Percentiles rank a stretch among this genome's conserved stretches.
These are phyloP conservation scores for Podospora comata DNA, from an alignment of 495 filamentous ascomycete species.

Conservation along the genomic window DNA sequence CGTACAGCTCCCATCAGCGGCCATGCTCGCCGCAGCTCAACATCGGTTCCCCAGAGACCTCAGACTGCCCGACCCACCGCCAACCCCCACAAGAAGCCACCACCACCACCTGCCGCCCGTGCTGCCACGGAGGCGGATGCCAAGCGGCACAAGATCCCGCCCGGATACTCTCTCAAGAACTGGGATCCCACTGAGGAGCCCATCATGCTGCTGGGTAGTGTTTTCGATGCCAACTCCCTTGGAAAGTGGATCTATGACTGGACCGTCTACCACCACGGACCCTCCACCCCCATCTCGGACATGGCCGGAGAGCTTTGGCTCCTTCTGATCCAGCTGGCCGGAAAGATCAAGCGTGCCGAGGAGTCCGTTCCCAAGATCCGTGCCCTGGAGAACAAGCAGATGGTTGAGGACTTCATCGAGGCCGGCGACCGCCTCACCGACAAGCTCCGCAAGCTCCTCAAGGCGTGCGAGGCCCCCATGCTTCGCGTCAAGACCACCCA, in stretches of 20 bases:
- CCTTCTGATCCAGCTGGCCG: slow-evolving; percentile 89
- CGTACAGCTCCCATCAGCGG: slow-evolving; percentile 27
- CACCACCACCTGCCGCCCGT: slow-evolving; percentile 36
- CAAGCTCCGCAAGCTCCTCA: slow-evolving; percentile 82
- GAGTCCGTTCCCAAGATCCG: slow-evolving; percentile 75
- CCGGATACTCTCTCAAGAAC: slow-evolving; percentile 95
- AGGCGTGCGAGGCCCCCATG: slow-evolving; percentile 91
- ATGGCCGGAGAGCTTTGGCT: slow-evolving; percentile 95
- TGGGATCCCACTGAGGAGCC: slow-evolving; percentile 94
- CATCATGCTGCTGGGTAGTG: slow-evolving; percentile 89
- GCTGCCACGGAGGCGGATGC: slow-evolving; percentile 86
- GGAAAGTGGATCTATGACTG: slow-evolving; percentile 99
- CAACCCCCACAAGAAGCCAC: slow-evolving; percentile 37
- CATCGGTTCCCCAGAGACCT: slow-evolving; percentile 41
- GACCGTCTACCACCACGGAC: slow-evolving; percentile 90
- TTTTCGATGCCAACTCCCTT: slow-evolving; percentile 95
- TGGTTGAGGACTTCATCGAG: slow-evolving; percentile 88
- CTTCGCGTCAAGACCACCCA: slow-evolving; percentile 54
- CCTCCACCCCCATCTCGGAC: slow-evolving; percentile 82
- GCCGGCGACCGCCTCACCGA: slow-evolving; percentile 84
- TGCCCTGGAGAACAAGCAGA: slow-evolving; percentile 66
- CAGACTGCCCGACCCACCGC: slow-evolving; percentile 44
- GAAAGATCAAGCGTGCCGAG: slow-evolving; percentile 89
- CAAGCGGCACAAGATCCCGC: slow-evolving; percentile 73
- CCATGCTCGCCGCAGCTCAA: slow-evolving; percentile 44